phyloP scores from a whole-genome alignment of 2,329 filamentous ascomycete genomes.

The Emergomyces orientalis region DNA sequence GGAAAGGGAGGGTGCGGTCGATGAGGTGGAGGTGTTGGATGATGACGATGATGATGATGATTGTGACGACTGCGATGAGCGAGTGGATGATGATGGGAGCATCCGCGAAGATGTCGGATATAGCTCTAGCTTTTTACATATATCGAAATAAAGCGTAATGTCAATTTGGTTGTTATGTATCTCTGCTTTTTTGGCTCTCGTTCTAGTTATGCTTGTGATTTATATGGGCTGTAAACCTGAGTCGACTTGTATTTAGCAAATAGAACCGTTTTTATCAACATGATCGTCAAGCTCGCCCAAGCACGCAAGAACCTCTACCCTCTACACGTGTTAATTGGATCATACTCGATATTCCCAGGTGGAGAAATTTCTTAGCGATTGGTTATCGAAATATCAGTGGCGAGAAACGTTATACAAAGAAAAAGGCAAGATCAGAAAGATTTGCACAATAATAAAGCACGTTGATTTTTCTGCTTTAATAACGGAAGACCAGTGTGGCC shows the following conservation, averaged over 20 bases:
- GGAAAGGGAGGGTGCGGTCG: conserved; percentile 65
- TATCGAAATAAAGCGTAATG: not conserved
- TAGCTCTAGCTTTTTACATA: conserved; percentile 1
- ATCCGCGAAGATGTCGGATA: not conserved
- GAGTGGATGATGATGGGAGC: conserved; percentile 14
- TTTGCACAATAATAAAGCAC: conserved; percentile 6
- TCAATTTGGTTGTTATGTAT: not conserved
- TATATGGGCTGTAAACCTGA: too few relatives aligned
- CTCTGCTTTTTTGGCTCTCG: not conserved
- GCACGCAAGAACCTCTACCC: too few relatives aligned
- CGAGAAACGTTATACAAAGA: not conserved
- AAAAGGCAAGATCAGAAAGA: not conserved
- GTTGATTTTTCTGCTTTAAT: conserved; percentile 23
- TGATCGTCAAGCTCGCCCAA: too few relatives aligned
- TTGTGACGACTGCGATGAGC: conserved; percentile 14
- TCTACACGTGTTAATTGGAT: too few relatives aligned
- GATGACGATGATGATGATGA: conserved; percentile 43
- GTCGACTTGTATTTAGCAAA: too few relatives aligned
- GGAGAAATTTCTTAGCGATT: too few relatives aligned
- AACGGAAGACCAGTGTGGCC: conserved; percentile 21
- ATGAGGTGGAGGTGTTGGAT: conserved; percentile 83
- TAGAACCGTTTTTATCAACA: too few relatives aligned
- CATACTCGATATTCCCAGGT: too few relatives aligned
- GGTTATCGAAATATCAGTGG: too few relatives aligned
- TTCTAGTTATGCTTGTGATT: too few relatives aligned